Base-by-base conservation (phyloP, 2,329 filamentous ascomycete species). In the Aspergillus eucalypticola region DNA sequence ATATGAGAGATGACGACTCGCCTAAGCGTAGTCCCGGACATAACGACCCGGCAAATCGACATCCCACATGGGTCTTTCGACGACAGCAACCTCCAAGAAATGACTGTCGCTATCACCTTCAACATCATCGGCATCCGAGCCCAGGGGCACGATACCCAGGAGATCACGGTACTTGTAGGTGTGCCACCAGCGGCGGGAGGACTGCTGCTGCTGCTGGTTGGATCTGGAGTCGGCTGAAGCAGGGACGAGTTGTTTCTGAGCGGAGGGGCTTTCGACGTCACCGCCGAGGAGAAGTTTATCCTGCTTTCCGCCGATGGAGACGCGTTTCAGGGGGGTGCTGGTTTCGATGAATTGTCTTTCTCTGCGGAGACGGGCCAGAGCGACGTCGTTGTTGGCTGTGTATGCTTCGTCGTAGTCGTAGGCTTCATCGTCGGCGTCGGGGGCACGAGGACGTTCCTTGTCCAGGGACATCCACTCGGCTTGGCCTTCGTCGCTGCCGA, bases 141-240 rank as follows among this genome's bases (percentile, higher is more conserved):
- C 80, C 32, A 89, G 76, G 17, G 85, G 82, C 19, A 87, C 82
- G 48, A 89, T 83, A 5, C 93, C 95, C 62, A 99, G 81, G 67
- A 99, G 92, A n/a, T 93, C 91, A 60, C 93, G 85, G 77, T 98
- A 99, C 76, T 96, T 96, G 82, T 90, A 92, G 5, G 93, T 96
- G 73, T 88, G 86, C 91, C 92, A 98, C 79, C 76, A 76, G 21
- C 72, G 67, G 54, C 76, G 71, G 50, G 68, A 55, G 27, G 69
- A 56, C 15, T 71, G 58, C 15, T 71, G 66, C 23, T 25, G 25
- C 25, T 27, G 25, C 25, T 27, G 25, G 25, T 27, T 27, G 39
- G 68, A 69, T 51, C 67, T 70, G 46, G 74, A 66, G 27, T 65
- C 60, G 44, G 66, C 66, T 32, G 60, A 46, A 39, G 66, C 32